Evolutionary conservation across 1,139 yeast genomes (phyloP).

Genomic region (Geotrichum siamense): DNA sequence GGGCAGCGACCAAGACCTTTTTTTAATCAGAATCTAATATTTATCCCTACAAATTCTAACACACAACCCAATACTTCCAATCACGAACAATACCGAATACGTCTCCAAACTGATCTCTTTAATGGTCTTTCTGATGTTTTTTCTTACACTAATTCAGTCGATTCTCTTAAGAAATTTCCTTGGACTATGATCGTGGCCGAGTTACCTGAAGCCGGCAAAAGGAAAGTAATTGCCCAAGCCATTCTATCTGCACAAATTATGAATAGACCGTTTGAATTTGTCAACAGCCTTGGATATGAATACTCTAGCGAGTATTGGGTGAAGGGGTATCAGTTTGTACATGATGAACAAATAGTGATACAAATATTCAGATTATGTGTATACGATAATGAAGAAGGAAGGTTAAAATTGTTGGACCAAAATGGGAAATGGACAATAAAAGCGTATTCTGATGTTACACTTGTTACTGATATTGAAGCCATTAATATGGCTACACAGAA

Average conservation of each 20-base stretch:
- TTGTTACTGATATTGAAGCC: slow-evolving; percentile 68
- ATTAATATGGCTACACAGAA: slow-evolving; percentile 60
- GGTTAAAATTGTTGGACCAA: slow-evolving; percentile 41
- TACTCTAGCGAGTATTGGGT: slow-evolving; percentile 59
- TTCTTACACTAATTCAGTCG: neutral
- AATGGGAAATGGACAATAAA: slow-evolving; percentile 56
- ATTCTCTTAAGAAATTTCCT: slow-evolving; percentile 16
- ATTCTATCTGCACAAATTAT: slow-evolving; percentile 57
- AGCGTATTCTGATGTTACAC: slow-evolving; percentile 61
- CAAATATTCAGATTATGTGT: slow-evolving; percentile 44
- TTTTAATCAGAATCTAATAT: slow-evolving; percentile 28
- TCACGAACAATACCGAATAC: slow-evolving; percentile 35
- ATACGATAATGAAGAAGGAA: neutral
- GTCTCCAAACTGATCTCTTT: slow-evolving; percentile 19
- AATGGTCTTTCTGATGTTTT: neutral
- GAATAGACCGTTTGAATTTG: slow-evolving; percentile 36
- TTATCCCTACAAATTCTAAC: slow-evolving; percentile 30
- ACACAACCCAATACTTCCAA: neutral
- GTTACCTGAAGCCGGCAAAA: slow-evolving; percentile 81
- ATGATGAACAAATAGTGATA: slow-evolving; percentile 51
- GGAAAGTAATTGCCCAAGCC: slow-evolving; percentile 59
- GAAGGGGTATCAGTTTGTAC: slow-evolving; percentile 58
- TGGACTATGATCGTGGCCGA: slow-evolving; percentile 73
- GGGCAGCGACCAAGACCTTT: slow-evolving; percentile 32
- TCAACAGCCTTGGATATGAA: slow-evolving; percentile 66